Evolutionary conservation across 148 eudicot genomes (phyloP), one percentile per base, ranked within the genome.

Genomic region (Rhododendron vialii): DNA sequence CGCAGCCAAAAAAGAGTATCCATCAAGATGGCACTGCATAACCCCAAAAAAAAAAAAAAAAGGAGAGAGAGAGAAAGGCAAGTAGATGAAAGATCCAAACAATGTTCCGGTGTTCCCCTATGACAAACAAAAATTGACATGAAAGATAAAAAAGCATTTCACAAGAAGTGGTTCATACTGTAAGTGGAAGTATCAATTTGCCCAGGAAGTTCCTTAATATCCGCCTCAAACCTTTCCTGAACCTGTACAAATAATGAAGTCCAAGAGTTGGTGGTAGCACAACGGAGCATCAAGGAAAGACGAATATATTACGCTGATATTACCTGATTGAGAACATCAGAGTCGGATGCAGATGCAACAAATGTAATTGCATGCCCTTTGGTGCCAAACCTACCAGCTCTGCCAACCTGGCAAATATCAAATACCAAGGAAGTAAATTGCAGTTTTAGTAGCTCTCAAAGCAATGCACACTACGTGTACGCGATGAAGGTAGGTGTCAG

Each of bases 361-460:
- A 94, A 96, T 15, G 99, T 96, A 28, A 96, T 96, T 12, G 99
- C 99, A 86, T 95, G 99, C 63, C 98, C 99, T 85, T 95, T 96
- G 1, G 99, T 96, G 11, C 99, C 99, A 83, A 96, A 96, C 88
- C 99, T 90, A 69, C 99, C 99, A 86, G 99, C 99, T 90, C 99
- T 86, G 26, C 99, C 98, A 63, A 96, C 99, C 98, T 96, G 87
- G 47, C 53, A 65, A 76, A 6, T 43, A 65, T 63, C n/a, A 73
- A 51, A 8, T 59, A 85, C 36, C 45, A 10, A 78, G 33, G 7
- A 78, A n/a, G 73, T 82, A 5, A 78, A 76, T 38, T 3, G 65
- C 28, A 50, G 81, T 38, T 45, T 17, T 15, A 50, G 81, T 41
- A 85, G n/a, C 28, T n/a, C n/a, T 30, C 38, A 82, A 15, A 36